Evolutionary conservation across 768 basidiomycete species (phyloP), one percentile per base, ranked within the genome.

Genomic region (Pleurotus tuber-regium): DNA sequence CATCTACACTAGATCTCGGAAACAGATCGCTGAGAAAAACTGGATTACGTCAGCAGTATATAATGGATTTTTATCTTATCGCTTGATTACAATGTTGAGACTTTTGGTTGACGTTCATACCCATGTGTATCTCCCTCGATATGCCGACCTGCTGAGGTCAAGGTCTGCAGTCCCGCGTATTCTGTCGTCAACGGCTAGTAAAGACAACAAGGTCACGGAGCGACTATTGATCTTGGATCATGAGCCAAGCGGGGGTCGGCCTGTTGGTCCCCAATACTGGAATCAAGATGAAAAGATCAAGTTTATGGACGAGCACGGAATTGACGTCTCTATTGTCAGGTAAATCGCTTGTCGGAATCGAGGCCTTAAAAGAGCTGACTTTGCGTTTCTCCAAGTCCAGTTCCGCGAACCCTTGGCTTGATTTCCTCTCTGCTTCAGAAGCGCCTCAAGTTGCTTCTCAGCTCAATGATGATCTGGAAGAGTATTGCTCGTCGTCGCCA

Each of bases 321-420:
- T 93, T 35, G 82, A 89, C 64, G 68, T 90, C 36, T 90, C 87
- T 14, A 77, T 92, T 25, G 84, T 91, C 51, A 89, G 87, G 88
- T 86, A 51, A 18, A 63, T 42, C 10, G n/a, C n/a, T 40, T 23
- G 8, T 7, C 21, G 40, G 6, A 21, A 21, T 26, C 23, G 16
- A 36, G 49, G 26, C 35, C n/a, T n/a, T n/a, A n/a, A n/a, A n/a
- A 30, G 50, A 19, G 9, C 26, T 36, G 51, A 36, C 57, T 42
- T 54, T 25, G 28, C 11, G n/a, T 26, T 44, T 40, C 19, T 33
- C 31, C 24, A 42, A 23, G 21, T 44, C 39, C 58, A 91, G 90
- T 63, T 80, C 88, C 21, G 92, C 92, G 23, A 94, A 95, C 61
- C 92, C 92, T 7, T 95, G 92, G 92, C 79, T 94, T 29, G 92